Conservation (phyloP, 345 rosid species). For the Punica granatum region DNA sequence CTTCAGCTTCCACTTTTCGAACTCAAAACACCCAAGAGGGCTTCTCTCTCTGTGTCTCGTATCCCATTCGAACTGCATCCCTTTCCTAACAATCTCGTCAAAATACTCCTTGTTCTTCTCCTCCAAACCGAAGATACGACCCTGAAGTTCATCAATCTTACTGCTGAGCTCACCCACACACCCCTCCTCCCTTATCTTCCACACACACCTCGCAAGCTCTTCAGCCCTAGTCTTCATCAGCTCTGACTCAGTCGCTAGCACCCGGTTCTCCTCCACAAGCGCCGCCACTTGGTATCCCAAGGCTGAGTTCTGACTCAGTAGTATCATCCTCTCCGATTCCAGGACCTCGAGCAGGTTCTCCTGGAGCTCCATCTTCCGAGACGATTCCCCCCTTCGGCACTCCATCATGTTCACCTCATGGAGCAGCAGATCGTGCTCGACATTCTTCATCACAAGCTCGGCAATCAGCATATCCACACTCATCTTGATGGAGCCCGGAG, state of each 20-base stretch:
- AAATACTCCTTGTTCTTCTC: conserved; percentile 30
- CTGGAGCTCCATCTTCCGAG: conserved; percentile 37
- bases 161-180: conserved; percentile 33
- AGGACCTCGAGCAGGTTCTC: conserved; percentile 44
- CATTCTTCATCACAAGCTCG: conserved; percentile 32
- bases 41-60: background rate
- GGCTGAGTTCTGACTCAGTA: conserved; percentile 37
- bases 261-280: conserved; percentile 41
- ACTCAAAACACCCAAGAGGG: background rate
- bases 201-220: conserved; percentile 44
- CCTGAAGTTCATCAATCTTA: conserved; percentile 31
- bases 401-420: conserved; percentile 33
- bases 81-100: background rate
- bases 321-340: conserved; percentile 53
- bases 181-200: conserved; percentile 52
- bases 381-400: conserved; percentile 23
- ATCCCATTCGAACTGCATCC: background rate
- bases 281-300: conserved; percentile 30
- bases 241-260: conserved; percentile 34
- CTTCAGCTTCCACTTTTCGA: conserved; percentile 4
- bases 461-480: conserved; percentile 27
- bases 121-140: conserved; percentile 37
- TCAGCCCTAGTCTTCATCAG: conserved; percentile 45
- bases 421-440: conserved; percentile 34
- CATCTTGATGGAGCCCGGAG: background rate